These are phyloP conservation scores for Tricholoma bakamatsutake DNA, from an alignment of 768 basidiomycete genomes.

Conservation along the genomic window DNA sequence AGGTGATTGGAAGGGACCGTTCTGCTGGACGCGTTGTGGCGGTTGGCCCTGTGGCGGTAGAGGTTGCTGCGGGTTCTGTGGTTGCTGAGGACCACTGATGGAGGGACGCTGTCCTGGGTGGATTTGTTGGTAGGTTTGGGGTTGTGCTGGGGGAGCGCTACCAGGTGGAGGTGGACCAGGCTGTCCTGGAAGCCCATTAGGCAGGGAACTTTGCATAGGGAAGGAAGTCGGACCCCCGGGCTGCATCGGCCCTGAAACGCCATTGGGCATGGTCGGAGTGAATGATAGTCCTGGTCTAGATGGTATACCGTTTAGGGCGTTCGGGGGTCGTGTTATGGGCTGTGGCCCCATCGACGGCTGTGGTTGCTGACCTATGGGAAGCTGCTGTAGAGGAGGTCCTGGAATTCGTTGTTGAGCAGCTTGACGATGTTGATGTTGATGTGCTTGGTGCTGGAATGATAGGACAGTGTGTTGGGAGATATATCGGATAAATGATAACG, in stretches of 20 bases:
- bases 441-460: conserved; percentile 19
- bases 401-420: conserved; percentile 16
- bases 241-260: conserved; percentile 17
- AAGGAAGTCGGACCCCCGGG: conserved; percentile 13
- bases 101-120: conserved; percentile 12
- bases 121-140: conserved; percentile 22
- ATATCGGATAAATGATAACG: conserved; percentile 12
- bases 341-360: conserved; percentile 21
- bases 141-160: conserved; percentile 20
- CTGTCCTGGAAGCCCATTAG: conserved; percentile 22
- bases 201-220: conserved; percentile 23
- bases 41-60: conserved; percentile 13
- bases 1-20: conserved; percentile 59
- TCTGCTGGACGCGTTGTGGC: conserved; percentile 33
- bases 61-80: conserved; percentile 15
- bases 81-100: conserved; percentile 17
- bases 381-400: conserved; percentile 20
- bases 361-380: conserved; percentile 15
- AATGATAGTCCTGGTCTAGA: conserved; percentile 17
- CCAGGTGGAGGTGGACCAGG: conserved; percentile 18
- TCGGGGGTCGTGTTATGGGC: conserved; percentile 15
- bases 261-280: conserved; percentile 21
- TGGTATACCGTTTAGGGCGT: conserved; percentile 16
- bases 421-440: conserved; percentile 27
- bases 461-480: conserved; percentile 8